Conservation (phyloP, 1,284 basidiomycete species). For the Lentinula novae-zelandiae region DNA sequence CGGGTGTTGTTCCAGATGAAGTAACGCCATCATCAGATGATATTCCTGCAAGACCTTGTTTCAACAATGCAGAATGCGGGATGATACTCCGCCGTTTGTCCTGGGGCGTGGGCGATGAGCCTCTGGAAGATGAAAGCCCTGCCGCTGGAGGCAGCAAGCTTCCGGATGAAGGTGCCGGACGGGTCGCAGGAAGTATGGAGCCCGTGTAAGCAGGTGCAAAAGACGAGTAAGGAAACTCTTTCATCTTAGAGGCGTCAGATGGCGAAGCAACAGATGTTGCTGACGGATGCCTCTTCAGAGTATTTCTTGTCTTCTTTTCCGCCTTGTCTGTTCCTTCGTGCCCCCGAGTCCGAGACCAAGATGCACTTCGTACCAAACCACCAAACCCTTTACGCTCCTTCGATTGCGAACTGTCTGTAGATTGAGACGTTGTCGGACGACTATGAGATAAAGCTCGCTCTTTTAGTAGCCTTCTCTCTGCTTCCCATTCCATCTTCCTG, state of each 20-base stretch:
- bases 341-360: constrained; percentile 9
- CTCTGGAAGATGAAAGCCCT: neutral
- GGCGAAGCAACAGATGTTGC: constrained; percentile 12
- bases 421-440: neutral
- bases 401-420: neutral
- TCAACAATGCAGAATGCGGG: constrained; percentile 1
- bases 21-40: neutral
- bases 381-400: neutral
- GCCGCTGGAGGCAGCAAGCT: neutral
- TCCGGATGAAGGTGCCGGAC: neutral
- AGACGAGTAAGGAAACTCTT: constrained; percentile 7
- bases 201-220: constrained; percentile 7
- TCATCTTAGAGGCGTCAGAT: neutral
- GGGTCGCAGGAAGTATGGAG: neutral
- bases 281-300: constrained; percentile 42
- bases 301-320: constrained; percentile 33
- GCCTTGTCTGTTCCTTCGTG: constrained; percentile 8
- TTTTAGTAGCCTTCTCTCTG: constrained; percentile 2
- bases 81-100: constrained; percentile 3
- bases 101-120: neutral
- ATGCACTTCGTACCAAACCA: constrained; percentile 5
- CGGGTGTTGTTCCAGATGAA: constrained; percentile 4
- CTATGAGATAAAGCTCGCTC: neutral
- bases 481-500: constrained; percentile 5
- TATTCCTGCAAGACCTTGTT: neutral